Evolutionary conservation across 108 stramenopile genomes (phyloP), one percentile per base, ranked within the genome.

Genomic region (Nitzschia sp.): DNA sequence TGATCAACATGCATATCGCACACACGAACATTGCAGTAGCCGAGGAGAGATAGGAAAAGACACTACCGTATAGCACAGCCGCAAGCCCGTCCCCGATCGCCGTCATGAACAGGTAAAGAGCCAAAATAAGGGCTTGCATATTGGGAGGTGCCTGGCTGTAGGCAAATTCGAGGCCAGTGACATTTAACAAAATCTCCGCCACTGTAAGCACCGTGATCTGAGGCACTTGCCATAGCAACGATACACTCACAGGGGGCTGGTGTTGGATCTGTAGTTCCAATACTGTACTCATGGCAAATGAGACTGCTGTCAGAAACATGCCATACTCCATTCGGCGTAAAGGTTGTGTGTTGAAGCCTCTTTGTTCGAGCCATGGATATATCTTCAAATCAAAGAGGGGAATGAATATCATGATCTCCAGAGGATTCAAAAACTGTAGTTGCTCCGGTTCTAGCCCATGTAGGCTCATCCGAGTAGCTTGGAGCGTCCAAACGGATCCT

Each of bases 221-320:
- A 6, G 90, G 90, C 8, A 91, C 29, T 64, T 87, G 86, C 87
- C 83, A 85, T 9, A 74, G 31, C n/a, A 91, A 66, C 49, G 71
- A 60, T 1, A 91, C 45, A 5, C 27, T 62, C 45, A 35, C 21
- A 23, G 45, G 4, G 0, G 45, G 61, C 17, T 42, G 46, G 0
- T 3, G n/a, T 65, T 83, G 70, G 13, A 87, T 77, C 18, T 23
- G 11, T 8, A 36, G 6, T 71, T 91, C 86, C n/a, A 91, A 38
- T 3, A 82, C 1, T 0, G 76, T 72, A 66, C 82, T 81, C 23
- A 80, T 34, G 19, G 73, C 27, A 54, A 91, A 87, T 4, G 85
- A 59, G 2, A 80, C 29, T 13, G 82, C 71, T 2, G 81, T 64
- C 24, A 88, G 42, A 15, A 84, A 54, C 85, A 91, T 87, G 21